Percentiles rank a stretch among this genome's conserved stretches.
phyloP scores from a whole-genome alignment of 2,329 filamentous ascomycete genomes.

The Dothistroma pini region DNA sequence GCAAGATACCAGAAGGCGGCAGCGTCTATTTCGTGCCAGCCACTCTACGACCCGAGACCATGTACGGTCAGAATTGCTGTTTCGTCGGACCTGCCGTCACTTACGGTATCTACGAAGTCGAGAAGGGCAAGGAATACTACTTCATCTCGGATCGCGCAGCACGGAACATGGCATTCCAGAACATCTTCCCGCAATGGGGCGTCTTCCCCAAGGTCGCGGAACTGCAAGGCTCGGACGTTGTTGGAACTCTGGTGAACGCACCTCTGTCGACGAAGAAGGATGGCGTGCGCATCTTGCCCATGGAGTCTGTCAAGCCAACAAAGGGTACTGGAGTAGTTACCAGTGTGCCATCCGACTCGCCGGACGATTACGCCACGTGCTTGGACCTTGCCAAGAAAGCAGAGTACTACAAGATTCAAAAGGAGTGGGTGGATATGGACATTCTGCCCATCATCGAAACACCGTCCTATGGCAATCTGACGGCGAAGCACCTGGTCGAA shows the following conservation, averaged over 20 bases:
- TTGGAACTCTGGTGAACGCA: constrained; percentile 86
- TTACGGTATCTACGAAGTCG: constrained; percentile 81
- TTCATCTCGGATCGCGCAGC: constrained; percentile 78
- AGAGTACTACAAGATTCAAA: constrained; percentile 92
- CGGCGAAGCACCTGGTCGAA: constrained; percentile 79
- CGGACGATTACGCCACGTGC: constrained; percentile 90
- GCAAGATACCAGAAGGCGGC: constrained; percentile 72
- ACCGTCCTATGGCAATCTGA: constrained; percentile 79
- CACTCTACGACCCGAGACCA: constrained; percentile 91
- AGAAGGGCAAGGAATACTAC: constrained; percentile 64
- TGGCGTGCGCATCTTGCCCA: constrained; percentile 84
- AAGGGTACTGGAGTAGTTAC: constrained; percentile 98
- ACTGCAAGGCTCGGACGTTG: constrained; percentile 70
- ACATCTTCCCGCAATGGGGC: constrained; percentile 74
- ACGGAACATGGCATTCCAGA: constrained; percentile 95
- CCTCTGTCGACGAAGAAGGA: constrained; percentile 82
- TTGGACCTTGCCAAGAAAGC: constrained; percentile 89
- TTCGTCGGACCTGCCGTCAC: constrained; percentile 88
- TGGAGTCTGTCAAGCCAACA: constrained; percentile 86
- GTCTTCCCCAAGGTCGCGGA: constrained; percentile 71
- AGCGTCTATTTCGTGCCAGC: constrained; percentile 88
- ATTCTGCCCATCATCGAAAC: constrained; percentile 88
- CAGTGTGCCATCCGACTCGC: constrained; percentile 90
- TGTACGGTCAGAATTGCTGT: constrained; percentile 97
- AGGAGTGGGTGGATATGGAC: constrained; percentile 91